Conservation (phyloP, 1,284 basidiomycete species). For the Fomitopsis betulina region DNA sequence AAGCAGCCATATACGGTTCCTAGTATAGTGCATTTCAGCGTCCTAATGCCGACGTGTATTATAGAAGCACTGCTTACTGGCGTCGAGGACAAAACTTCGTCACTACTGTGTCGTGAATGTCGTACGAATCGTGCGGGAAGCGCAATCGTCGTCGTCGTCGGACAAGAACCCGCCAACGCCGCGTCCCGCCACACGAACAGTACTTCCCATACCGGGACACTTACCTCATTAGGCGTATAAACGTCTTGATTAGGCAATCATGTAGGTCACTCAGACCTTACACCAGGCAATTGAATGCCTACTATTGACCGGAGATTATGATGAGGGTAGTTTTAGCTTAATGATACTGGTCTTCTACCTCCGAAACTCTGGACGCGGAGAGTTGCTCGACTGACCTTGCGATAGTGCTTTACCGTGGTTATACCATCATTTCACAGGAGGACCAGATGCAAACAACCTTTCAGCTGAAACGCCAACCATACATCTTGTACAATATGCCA, state of each 20-base stretch:
- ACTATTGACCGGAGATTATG: too few relatives aligned
- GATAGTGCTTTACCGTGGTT: too few relatives aligned
- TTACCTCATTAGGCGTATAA: neutral
- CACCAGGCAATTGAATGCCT: too few relatives aligned
- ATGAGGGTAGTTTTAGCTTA: too few relatives aligned
- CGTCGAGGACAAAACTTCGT: neutral
- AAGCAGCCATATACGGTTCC: neutral
- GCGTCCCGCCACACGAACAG: constrained; percentile 3
- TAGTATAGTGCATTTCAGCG: neutral
- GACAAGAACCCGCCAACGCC: neutral
- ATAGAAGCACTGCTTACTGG: neutral
- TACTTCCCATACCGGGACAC: constrained; percentile 1
- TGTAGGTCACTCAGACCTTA: too few relatives aligned
- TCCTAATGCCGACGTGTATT: neutral
- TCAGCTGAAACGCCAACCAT: too few relatives aligned
- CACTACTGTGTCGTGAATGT: neutral
- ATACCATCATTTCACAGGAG: too few relatives aligned
- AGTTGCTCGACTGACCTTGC: too few relatives aligned
- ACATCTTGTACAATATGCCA: too few relatives aligned
- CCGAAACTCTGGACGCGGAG: too few relatives aligned
- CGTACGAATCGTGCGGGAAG: neutral
- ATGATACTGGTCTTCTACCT: too few relatives aligned
- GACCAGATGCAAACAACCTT: too few relatives aligned
- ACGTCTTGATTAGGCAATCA: neutral
- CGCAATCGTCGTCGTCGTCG: neutral